Evolutionary conservation across 352 stramenopile genomes (phyloP).

Genomic region (Pythium dissotocum): DNA sequence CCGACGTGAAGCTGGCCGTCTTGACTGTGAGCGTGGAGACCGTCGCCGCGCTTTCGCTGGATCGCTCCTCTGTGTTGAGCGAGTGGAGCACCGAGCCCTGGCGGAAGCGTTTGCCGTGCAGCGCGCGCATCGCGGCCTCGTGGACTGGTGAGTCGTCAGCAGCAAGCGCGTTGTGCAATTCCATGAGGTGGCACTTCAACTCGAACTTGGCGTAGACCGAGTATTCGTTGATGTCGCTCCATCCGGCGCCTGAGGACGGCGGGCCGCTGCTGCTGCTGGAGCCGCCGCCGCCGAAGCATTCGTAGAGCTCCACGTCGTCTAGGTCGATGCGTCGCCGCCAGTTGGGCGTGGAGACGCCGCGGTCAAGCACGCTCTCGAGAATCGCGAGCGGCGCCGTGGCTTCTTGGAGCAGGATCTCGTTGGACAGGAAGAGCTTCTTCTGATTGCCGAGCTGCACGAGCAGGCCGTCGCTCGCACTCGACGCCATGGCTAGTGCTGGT

Average conservation of each 20-base stretch:
- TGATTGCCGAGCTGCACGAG: conserved; percentile 40
- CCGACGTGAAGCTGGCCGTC: conserved; percentile 17
- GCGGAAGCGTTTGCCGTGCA: conserved; percentile 20
- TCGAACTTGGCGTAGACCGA: conserved; percentile 20
- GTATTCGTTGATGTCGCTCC: conserved; percentile 23
- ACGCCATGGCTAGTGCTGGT: not conserved
- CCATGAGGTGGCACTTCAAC: conserved; percentile 23
- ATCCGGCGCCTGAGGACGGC: not conserved
- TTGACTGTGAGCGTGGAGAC: conserved; percentile 17
- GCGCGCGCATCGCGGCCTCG: conserved; percentile 19
- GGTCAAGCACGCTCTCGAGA: conserved; percentile 23
- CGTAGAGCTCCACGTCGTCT: conserved; percentile 29
- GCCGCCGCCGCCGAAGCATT: conserved; percentile 14
- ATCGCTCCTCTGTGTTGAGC: conserved; percentile 1
- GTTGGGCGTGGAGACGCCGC: conserved; percentile 14
- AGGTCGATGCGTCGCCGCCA: conserved; percentile 32
- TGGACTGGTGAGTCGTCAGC: conserved; percentile 7
- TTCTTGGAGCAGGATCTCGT: conserved; percentile 36
- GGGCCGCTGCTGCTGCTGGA: not conserved
- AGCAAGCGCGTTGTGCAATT: conserved; percentile 21
- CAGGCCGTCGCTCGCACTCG: conserved; percentile 22
- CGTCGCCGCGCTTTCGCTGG: not conserved
- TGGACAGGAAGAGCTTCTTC: conserved; percentile 39
- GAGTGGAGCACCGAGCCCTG: conserved; percentile 20
- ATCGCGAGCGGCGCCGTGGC: conserved; percentile 18